Base-by-base conservation (phyloP, 768 basidiomycete species). In the Scleroderma bovista region DNA sequence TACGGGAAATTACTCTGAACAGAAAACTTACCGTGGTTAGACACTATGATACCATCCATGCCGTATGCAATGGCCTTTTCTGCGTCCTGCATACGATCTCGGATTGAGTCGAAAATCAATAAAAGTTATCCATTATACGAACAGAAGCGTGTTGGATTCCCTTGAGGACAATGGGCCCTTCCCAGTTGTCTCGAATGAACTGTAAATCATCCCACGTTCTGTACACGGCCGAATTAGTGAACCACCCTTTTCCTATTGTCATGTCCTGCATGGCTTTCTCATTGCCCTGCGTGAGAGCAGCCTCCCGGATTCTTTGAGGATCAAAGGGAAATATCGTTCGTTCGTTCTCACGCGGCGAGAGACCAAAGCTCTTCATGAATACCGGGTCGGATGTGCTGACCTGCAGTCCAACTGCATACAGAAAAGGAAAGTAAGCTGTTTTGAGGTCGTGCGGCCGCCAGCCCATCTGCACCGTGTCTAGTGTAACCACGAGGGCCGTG, bases 381-480 rank as follows among this genome's bases (percentile, higher is more conserved):
- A 78, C 85, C 0, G 89, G 89, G 60, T 92, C 88, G 1, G 84
- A 83, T 7, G 71, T 72, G 44, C 84, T 86, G 22, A 86, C 74
- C 59, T 88, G 83, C 34, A 72, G 67, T 8, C 87, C 87, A 17
- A 82, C 65, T 7, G 86, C 85, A 49, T 84, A 80, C 0, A 57
- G 56, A 60, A 88, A 86, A 6, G 88, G 87, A 13, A 86, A 72
- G 61, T 79, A 90, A 0, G 78, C 71, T 3, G 65, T 74, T 44
- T 79, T 74, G 47, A 91, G 69, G 59, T 91, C 88, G 62, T 84
- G 81, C 3, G 86, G 86, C 2, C 86, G 80, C 85, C 84, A 90
- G 19, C 86, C 88, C 26, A 89, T 64, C 0, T 69, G 47, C 75
- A 82, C 81, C 1, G 86, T 85, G 64, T 92, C 88, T 12, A 90